Evolutionary conservation across 441 rosid species (phyloP).

Genomic region (Syzygium malaccense): DNA sequence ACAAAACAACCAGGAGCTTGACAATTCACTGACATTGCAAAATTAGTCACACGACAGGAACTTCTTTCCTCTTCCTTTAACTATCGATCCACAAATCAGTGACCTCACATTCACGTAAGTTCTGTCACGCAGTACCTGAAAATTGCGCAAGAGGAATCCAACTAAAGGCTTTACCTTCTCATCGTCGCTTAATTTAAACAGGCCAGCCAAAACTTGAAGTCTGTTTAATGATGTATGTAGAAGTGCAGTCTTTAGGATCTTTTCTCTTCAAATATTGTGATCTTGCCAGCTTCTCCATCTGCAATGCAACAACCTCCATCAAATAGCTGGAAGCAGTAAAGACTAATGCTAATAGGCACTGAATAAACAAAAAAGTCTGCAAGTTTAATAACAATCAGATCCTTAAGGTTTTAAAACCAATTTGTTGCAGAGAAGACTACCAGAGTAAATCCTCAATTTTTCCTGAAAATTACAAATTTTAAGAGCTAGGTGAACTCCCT

Average conservation of each 20-base stretch:
- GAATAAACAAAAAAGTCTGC: too few species aligned
- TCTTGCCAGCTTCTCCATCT: conserved; percentile 92
- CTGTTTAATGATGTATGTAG: conserved; percentile 78
- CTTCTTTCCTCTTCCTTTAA: conserved; percentile 1
- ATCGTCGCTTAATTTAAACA: conserved; percentile 83
- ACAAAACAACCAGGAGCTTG: too few species aligned
- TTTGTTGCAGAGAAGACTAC: too few species aligned
- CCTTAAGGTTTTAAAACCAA: too few species aligned
- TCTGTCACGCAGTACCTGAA: conserved; percentile 48
- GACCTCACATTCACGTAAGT: background rate
- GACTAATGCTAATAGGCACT: background rate
- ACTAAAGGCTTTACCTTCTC: conserved; percentile 92
- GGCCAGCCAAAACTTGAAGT: conserved; percentile 92
- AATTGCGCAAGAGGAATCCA: conserved; percentile 86
- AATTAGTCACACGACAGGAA: background rate
- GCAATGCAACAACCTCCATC: conserved; percentile 11
- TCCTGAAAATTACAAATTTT: too few species aligned
- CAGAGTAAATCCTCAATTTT: too few species aligned
- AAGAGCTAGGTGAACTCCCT: too few species aligned
- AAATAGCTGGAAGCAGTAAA: background rate
- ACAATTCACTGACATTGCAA: too few species aligned
- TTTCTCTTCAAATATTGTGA: conserved; percentile 66
- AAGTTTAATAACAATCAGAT: too few species aligned
- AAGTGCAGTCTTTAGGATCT: conserved; percentile 80
- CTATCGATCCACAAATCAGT: background rate